phyloP scores from a whole-genome alignment of 768 basidiomycete genomes.

The Pulveroboletus ravenelii region DNA sequence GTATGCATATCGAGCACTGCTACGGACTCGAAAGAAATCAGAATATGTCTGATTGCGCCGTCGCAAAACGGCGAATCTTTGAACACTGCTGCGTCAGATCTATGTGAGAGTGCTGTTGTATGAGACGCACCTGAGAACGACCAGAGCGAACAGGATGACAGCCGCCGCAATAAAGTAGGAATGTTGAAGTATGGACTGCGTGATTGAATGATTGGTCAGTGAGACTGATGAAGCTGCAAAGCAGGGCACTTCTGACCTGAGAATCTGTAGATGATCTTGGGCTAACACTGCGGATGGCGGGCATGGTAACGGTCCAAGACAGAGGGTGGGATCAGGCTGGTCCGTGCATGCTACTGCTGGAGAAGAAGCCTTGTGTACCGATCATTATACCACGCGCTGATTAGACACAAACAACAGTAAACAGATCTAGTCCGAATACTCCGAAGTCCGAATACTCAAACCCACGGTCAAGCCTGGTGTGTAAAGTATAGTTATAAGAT shows the following conservation, averaged over 20 bases:
- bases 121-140: slow-evolving; percentile 19
- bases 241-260: slow-evolving; percentile 12
- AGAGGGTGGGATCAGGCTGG: not conserved
- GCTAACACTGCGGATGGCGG: not conserved
- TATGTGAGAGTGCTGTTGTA: not conserved
- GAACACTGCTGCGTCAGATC: slow-evolving; percentile 1
- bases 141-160: slow-evolving; percentile 9
- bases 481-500: no score
- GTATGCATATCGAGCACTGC: not conserved
- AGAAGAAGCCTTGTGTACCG: not conserved
- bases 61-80: slow-evolving; percentile 23
- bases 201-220: not conserved
- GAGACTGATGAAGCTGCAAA: not conserved
- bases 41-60: slow-evolving; percentile 14
- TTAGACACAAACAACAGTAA: no score
- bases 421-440: no score
- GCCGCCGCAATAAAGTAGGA: slow-evolving; percentile 22
- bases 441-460: no score
- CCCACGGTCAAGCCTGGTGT: no score
- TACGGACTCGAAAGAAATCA: slow-evolving; percentile 19
- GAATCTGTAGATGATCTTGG: slow-evolving; percentile 1
- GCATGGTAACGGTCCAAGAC: slow-evolving; percentile 1
- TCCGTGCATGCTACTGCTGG: not conserved
- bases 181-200: slow-evolving; percentile 20
- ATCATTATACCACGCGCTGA: no score